Evolutionary conservation across 1,284 basidiomycete genomes (phyloP).

Genomic region (Cutaneotrichosporon sp.): DNA sequence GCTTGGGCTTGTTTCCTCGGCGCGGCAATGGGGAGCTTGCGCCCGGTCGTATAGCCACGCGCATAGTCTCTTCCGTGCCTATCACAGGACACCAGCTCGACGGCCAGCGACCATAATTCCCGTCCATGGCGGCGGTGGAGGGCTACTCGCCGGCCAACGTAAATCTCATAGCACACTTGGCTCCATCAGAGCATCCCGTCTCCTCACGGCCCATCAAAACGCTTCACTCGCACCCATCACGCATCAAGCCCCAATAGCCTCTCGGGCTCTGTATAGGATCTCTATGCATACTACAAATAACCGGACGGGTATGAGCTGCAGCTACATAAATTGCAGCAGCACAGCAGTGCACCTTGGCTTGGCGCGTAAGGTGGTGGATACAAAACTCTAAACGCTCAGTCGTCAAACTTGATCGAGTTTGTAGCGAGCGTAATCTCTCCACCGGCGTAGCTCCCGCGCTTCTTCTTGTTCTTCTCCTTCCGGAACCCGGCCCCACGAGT

Average conservation of each 20-base stretch:
- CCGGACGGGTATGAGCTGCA: not conserved
- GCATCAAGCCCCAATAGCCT: not conserved
- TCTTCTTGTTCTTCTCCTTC: slow-evolving; percentile 99
- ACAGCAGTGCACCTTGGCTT: not conserved
- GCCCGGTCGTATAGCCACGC: not conserved
- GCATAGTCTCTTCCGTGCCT: not conserved
- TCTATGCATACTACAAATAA: slow-evolving; percentile 12
- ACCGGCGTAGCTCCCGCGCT: slow-evolving; percentile 85
- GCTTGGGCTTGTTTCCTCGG: slow-evolving; percentile 7
- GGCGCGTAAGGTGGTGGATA: not conserved
- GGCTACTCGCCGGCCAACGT: no score
- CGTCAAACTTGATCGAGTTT: slow-evolving; percentile 79
- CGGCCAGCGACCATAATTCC: not conserved
- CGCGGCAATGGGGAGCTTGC: slow-evolving; percentile 1
- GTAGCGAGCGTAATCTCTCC: slow-evolving; percentile 86
- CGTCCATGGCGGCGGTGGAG: no score
- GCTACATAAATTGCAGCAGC: no score
- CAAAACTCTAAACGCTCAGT: slow-evolving; percentile 26
- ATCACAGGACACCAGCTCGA: not conserved
- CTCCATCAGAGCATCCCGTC: not conserved
- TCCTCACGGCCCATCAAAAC: not conserved
- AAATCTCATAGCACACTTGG: no score
- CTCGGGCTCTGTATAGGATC: slow-evolving; percentile 1
- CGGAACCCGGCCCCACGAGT: slow-evolving; percentile 92
- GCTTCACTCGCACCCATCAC: not conserved